Evolutionary conservation across 257 asterid species (phyloP), one percentile per base, ranked within the genome.

Genomic region (Capsicum baccatum): DNA sequence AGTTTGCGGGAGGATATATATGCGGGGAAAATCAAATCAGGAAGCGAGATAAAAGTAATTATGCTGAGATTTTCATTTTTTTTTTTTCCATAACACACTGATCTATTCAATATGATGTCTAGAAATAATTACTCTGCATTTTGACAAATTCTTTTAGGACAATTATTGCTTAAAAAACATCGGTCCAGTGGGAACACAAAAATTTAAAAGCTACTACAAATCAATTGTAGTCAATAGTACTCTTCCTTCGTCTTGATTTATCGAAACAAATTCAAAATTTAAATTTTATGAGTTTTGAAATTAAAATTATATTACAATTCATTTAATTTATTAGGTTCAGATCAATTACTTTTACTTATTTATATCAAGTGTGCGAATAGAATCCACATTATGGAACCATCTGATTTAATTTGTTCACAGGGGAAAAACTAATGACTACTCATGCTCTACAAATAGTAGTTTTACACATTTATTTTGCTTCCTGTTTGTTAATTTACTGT

Each of bases 1-100:
- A 91, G 94, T 84, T 91, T 97, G 86, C 89, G 98, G 90, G 98
- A 93, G 82, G 99, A 97, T 91, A 95, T 94, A 86, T 92, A 95
- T 50, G 90, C 94, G 2, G 99, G 98, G 80, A 95, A 91, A 87
- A 96, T 97, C 91, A 97, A 97, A 90, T 92, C 98, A 9, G 98
- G 99, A 83, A 87, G 89, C 78, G 98, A 97, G 80, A 97, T 97
- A 64, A 97, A 97, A 89, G 98, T 95, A 94, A 88, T 83, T 14
- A 15, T 59, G 73, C 50, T 2, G 76, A 57, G 26, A 56, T 82
- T 62, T 86, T 83, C 37, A 3, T 4, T 83, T 66, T 79, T 26
- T 26, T 26, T 26, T 26, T 47, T 78, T 0, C 48, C 14, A 63
- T 26, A 78, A 33, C 82, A 52, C 48, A 14, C 5, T 15, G 82